Base-by-base conservation (phyloP, 345 rosid genomes). In the Acer saccharum region DNA sequence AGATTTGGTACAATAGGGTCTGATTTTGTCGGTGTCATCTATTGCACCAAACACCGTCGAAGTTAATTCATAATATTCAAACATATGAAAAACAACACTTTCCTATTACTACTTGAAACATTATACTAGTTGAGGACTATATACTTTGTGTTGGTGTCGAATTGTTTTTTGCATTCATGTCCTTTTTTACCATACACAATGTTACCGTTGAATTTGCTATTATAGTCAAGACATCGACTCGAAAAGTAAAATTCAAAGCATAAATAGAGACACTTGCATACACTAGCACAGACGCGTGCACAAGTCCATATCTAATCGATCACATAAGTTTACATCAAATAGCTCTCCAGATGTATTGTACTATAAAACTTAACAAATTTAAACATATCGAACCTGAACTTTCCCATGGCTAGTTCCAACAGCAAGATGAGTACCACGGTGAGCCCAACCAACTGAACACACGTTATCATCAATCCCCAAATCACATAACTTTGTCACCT, bases 401-500 rank as follows among this genome's bases (percentile, higher is more conserved):
- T 87, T 93, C 48, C 99, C 98, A 39, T 83, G 86, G 83, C 87
- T 88, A 73, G 98, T 97, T 81, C 99, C 99, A 81, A 97, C 89
- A 1, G 99, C 94, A 65, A 97, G 92, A 82, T 93, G 88, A 46
- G 94, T 86, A 67, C 94, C 95, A 3, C 93, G 97, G 74, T 89
- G 88, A 48, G 98, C 92, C 98, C 99, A 97, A 46, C 94, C 94
- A 29, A 97, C 98, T 27, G 99, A 97, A 80, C 99, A 94, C 39
- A 94, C 98, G 43, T 86, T 90, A 70, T 94, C 97, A 85, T 94
- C 94, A 21, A 76, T 78, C 58, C 98, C 99, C 77, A 94, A 87
- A 77, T 97, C 99, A 61, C 99, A 97, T 80, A 97, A 83, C 84
- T 94, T 94, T 18, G 99, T 97, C 70, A 97, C 98, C 98, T 95